phyloP scores from a whole-genome alignment of 2,329 filamentous ascomycete genomes.

The Aspergillus alliaceus region DNA sequence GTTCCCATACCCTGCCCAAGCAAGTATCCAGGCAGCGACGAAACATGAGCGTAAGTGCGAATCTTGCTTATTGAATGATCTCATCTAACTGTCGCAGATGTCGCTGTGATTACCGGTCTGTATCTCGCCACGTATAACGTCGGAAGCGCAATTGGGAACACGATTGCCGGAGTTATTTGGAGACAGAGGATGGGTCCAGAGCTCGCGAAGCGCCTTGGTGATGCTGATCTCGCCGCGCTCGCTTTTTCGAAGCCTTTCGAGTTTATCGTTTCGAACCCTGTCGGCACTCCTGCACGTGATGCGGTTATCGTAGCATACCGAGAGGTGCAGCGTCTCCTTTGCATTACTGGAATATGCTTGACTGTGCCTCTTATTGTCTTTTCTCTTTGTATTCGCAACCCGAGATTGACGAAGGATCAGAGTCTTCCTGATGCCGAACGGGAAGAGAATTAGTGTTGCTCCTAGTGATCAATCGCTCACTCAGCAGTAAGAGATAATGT shows the following conservation, averaged over 20 bases:
- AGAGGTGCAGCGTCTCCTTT: conserved; percentile 49
- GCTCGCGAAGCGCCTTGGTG: conserved; percentile 42
- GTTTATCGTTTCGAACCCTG: conserved; percentile 38
- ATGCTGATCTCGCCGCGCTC: conserved; percentile 39
- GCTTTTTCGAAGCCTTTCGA: conserved; percentile 47
- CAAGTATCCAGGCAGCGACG: conserved; percentile 52
- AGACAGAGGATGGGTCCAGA: conserved; percentile 55
- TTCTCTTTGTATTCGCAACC: conserved; percentile 47
- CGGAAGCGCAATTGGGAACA: conserved; percentile 60
- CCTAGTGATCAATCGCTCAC: not conserved
- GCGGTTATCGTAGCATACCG: conserved; percentile 47
- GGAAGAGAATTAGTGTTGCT: not conserved
- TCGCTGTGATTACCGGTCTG: conserved; percentile 64
- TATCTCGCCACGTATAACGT: conserved; percentile 65
- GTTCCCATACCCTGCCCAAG: conserved; percentile 56
- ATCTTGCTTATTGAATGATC: not conserved
- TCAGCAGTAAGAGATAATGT: not conserved
- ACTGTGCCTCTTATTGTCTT: conserved; percentile 49
- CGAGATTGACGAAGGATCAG: conserved; percentile 47
- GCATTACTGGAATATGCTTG: conserved; percentile 53
- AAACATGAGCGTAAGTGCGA: conserved; percentile 46
- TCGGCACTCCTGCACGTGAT: conserved; percentile 47
- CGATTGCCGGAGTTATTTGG: conserved; percentile 64
- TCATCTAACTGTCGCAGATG: conserved; percentile 34
- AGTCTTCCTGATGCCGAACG: conserved; percentile 42